phyloP scores from a whole-genome alignment of 257 asterid genomes.

The Penstemon barbatus region DNA sequence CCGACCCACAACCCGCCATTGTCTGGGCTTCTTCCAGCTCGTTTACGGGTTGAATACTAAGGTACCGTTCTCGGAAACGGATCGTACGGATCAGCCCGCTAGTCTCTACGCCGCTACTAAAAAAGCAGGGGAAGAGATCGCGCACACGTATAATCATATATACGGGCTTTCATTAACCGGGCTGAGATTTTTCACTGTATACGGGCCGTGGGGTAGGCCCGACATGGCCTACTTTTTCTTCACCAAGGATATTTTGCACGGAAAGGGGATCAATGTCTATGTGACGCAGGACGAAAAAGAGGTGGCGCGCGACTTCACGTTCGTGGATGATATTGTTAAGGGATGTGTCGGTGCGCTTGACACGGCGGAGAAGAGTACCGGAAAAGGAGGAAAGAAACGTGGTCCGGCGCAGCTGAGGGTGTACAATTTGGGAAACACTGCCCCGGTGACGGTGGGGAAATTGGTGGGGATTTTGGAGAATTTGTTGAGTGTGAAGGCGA shows the following conservation, averaged over 20 bases:
- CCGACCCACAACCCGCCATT: constrained; percentile 93
- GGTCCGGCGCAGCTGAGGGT: constrained; percentile 88
- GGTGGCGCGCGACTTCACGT: constrained; percentile 99
- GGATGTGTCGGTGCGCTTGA: constrained; percentile 92
- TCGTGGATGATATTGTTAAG: constrained; percentile 82
- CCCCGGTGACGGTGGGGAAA: constrained; percentile 91
- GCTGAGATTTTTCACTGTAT: constrained; percentile 82
- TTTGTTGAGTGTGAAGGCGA: constrained; percentile 59
- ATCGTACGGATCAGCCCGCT: constrained; percentile 85
- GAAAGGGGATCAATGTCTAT: constrained; percentile 67
- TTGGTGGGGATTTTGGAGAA: constrained; percentile 77
- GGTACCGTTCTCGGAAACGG: constrained; percentile 71
- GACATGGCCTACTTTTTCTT: constrained; percentile 96
- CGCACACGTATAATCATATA: constrained; percentile 85
- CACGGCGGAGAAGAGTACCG: constrained; percentile 98
- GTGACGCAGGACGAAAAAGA: constrained; percentile 69
- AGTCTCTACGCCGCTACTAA: constrained; percentile 95
- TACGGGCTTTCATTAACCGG: constrained; percentile 86
- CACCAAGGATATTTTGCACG: constrained; percentile 78
- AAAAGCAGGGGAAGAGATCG: constrained; percentile 93
- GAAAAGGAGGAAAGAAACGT: constrained; percentile 82
- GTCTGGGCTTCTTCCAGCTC: constrained; percentile 97
- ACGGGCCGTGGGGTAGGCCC: constrained; percentile 98
- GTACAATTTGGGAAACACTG: constrained; percentile 84
- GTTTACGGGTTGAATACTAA: constrained; percentile 78